A percentile compares a stretch with the other conserved stretches of the same genome.
Evolutionary conservation across 208 protist genomes (phyloP).

Genomic region (Lotmaria passim): DNA sequence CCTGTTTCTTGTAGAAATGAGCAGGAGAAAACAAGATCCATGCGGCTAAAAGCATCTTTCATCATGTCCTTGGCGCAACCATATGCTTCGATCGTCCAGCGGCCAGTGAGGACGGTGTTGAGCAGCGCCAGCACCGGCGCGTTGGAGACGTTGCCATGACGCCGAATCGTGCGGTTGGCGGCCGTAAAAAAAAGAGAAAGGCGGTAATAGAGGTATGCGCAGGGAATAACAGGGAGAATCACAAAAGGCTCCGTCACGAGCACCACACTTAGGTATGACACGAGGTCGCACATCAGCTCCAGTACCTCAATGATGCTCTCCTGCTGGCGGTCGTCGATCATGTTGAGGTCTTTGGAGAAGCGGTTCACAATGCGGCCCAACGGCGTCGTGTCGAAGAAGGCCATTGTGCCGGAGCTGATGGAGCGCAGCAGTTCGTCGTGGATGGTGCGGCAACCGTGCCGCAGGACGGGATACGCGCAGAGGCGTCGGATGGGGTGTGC

Average conservation of each 20-base stretch:
- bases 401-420: constrained; percentile 46
- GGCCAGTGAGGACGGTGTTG: constrained; percentile 70
- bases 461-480: constrained; percentile 25
- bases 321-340: constrained; percentile 71
- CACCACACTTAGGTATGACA: constrained; percentile 35
- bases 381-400: constrained; percentile 59
- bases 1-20: constrained; percentile 38
- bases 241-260: constrained; percentile 22
- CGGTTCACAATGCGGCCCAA: constrained; percentile 75
- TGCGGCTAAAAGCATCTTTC: constrained; percentile 9
- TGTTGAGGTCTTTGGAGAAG: constrained; percentile 75
- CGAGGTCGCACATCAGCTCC: neutral
- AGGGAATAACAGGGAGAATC: constrained; percentile 41
- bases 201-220: constrained; percentile 62
- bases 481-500: constrained; percentile 7
- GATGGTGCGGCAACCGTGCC: constrained; percentile 39
- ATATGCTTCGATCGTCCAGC: constrained; percentile 85
- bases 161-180: constrained; percentile 79
- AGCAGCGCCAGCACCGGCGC: constrained; percentile 93
- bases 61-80: constrained; percentile 25
- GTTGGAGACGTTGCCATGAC: constrained; percentile 80
- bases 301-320: constrained; percentile 38
- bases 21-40: constrained; percentile 47
- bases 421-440: constrained; percentile 51
- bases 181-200: constrained; percentile 89